Percentiles rank a stretch among this genome's conserved stretches.
Evolutionary conservation across 768 basidiomycete genomes (phyloP).

Genomic region (Mycena galopus): DNA sequence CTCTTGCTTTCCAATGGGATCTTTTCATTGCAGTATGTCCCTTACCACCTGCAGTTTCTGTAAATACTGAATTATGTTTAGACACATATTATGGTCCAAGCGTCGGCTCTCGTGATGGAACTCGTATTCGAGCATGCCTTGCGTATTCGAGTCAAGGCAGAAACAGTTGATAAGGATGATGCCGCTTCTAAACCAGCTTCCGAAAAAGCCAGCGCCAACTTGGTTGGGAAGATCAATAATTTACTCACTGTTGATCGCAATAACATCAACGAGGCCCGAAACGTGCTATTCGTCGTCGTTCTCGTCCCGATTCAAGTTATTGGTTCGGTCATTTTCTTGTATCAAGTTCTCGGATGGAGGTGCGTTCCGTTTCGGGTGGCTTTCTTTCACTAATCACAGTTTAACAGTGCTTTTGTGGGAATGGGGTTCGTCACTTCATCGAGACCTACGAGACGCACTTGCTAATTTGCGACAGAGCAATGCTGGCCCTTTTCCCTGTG

Average conservation of each 20-base stretch:
- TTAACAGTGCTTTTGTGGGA: slow-evolving; percentile 66
- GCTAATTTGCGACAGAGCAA: not conserved
- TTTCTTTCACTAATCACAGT: not conserved
- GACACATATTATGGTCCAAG: slow-evolving; percentile 61
- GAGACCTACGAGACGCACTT: not conserved
- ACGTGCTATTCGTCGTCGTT: slow-evolving; percentile 8
- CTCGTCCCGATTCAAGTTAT: slow-evolving; percentile 53
- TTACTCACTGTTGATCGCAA: slow-evolving; percentile 71
- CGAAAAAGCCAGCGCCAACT: slow-evolving; percentile 49
- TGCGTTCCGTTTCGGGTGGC: slow-evolving; percentile 27
- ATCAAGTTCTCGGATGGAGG: slow-evolving; percentile 64
- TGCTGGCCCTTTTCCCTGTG: not conserved
- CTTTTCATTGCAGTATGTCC: slow-evolving; percentile 55
- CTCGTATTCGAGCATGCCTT: slow-evolving; percentile 63
- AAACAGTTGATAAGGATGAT: slow-evolving; percentile 20
- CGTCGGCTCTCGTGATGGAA: slow-evolving; percentile 59
- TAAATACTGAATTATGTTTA: slow-evolving; percentile 53
- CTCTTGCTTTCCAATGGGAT: slow-evolving; percentile 68
- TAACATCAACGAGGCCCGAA: slow-evolving; percentile 4
- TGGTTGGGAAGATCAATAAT: slow-evolving; percentile 83
- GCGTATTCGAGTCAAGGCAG: slow-evolving; percentile 72
- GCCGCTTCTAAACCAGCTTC: not conserved
- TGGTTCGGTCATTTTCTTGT: slow-evolving; percentile 56
- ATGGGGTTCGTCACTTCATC: slow-evolving; percentile 45
- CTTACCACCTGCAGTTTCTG: slow-evolving; percentile 22